Percentiles rank a stretch among this genome's conserved stretches.
phyloP scores from a whole-genome alignment of 352 stramenopile genomes.

The Pythium myriotylum region DNA sequence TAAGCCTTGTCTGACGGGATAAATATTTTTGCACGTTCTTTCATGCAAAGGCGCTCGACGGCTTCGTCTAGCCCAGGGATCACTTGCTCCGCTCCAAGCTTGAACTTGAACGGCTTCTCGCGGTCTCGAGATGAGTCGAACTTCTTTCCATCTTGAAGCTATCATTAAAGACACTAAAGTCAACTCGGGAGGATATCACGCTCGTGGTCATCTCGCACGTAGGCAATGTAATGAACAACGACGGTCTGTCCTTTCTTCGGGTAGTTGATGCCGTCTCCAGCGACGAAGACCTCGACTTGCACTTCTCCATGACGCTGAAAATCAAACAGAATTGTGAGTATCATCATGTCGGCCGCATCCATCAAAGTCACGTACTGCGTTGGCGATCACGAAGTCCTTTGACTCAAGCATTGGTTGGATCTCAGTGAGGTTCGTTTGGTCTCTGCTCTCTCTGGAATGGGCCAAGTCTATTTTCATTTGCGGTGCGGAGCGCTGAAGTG shows the following conservation, averaged over 20 bases:
- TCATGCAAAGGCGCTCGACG: conserved; percentile 81
- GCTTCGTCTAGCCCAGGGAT: conserved; percentile 88
- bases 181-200: no score
- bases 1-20: conserved; percentile 89
- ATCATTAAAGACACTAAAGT: background rate
- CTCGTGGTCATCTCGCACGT: conserved; percentile 41
- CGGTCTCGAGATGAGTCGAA: conserved; percentile 77
- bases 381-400: conserved; percentile 61
- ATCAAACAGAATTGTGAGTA: background rate
- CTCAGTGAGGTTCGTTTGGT: background rate
- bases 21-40: conserved; percentile 85
- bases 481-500: no score
- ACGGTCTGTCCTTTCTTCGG: conserved; percentile 87
- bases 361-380: conserved; percentile 34
- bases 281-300: conserved; percentile 88
- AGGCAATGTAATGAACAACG: conserved; percentile 88
- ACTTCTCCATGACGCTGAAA: conserved; percentile 68
- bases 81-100: conserved; percentile 87
- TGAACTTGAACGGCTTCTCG: conserved; percentile 91
- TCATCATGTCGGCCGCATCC: background rate
- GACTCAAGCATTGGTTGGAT: conserved; percentile 42
- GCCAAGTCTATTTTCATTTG: conserved; percentile 8
- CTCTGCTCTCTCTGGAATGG: background rate
- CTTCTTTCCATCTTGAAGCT: conserved; percentile 76
- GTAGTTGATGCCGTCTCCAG: conserved; percentile 91